These are phyloP conservation scores for Trichosporon sp. DNA, from an alignment of 1,284 basidiomycete species.

Conservation along the genomic window DNA sequence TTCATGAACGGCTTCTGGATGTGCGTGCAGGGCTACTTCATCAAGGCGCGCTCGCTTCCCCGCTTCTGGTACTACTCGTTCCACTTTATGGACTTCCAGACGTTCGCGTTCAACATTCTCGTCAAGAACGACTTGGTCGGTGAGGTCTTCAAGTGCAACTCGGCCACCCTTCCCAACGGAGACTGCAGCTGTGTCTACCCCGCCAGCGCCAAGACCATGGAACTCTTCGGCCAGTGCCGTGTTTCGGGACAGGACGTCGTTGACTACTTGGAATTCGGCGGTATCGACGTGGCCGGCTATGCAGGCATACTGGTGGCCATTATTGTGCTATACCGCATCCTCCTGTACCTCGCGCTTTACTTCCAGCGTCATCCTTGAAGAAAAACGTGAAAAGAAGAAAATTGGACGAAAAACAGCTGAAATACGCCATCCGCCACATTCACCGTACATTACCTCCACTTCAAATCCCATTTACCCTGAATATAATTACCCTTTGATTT, in stretches of 20 bases:
- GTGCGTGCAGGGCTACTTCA: conserved; percentile 42
- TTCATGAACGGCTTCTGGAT: conserved; percentile 64
- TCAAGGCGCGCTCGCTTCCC: conserved; percentile 13
- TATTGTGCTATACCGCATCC: conserved; percentile 36
- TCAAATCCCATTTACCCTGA: background rate
- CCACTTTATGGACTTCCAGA: conserved; percentile 46
- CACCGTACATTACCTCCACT: background rate
- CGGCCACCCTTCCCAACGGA: conserved; percentile 9
- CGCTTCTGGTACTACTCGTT: conserved; percentile 15
- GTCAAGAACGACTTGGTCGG: conserved; percentile 55
- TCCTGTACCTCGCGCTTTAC: conserved; percentile 27
- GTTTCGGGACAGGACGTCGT: conserved; percentile 37
- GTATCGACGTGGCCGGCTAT: conserved; percentile 26
- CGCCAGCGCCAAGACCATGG: conserved; percentile 31
- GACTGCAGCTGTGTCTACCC: conserved; percentile 15
- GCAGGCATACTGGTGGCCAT: conserved; percentile 44
- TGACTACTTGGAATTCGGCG: conserved; percentile 26
- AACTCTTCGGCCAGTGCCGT: conserved; percentile 49
- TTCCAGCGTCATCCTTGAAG: background rate
- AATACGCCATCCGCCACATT: background rate
- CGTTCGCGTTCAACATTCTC: conserved; percentile 50
- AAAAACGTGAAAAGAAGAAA: background rate
- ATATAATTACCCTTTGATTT: background rate
- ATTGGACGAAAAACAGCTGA: background rate
- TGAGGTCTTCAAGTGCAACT: conserved; percentile 51